Evolutionary conservation across 768 basidiomycete genomes (phyloP), one percentile per base, ranked within the genome.

Genomic region (Tricholoma flavovirens): DNA sequence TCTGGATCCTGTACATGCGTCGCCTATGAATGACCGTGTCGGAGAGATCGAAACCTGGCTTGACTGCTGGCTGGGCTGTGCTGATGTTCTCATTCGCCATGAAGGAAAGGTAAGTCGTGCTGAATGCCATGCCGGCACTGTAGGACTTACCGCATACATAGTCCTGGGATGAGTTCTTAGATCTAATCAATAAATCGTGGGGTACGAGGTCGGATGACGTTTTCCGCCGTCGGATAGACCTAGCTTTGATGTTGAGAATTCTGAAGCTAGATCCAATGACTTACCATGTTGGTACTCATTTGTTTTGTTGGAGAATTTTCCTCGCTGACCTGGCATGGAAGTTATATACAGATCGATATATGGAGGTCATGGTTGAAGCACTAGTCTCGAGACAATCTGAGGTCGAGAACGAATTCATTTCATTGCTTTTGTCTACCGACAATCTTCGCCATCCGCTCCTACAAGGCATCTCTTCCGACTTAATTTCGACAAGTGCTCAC

Each of bases 51-150:
- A 83, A 61, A 64, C 68, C 24, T 82, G 89, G 75, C 75, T 90
- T 30, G 80, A 83, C 54, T 86, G 84, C 61, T 93, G 90, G 88
- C 74, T 88, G 6, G 82, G 84, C 4, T 90, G 86, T 60, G 83
- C 82, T 1, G 76, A 76, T 54, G 76, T 91, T 15, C 62, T 84
- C 14, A 78, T 87, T 5, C 78, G 64, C 21, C 61, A 59, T 29
- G 59, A 55, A 12, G 60, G 50, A 30, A 67, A 64, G 64, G 69
- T 68, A 58, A 57, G 68, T 61, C n/a, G 9, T 4, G n/a, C 49
- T 6, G 29, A 45, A 51, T 21, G 15, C 6, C 1, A 36, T 32
- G 14, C 11, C 45, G 40, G 29, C 21, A 30, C 19, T 32, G 46
- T 36, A 17, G 49, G 38, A 11, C 33, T 40, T 50, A 55, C n/a